Evolutionary conservation across 352 stramenopile species (phyloP), one percentile per base, ranked within the genome.

Genomic region (Blastocystis sp.): DNA sequence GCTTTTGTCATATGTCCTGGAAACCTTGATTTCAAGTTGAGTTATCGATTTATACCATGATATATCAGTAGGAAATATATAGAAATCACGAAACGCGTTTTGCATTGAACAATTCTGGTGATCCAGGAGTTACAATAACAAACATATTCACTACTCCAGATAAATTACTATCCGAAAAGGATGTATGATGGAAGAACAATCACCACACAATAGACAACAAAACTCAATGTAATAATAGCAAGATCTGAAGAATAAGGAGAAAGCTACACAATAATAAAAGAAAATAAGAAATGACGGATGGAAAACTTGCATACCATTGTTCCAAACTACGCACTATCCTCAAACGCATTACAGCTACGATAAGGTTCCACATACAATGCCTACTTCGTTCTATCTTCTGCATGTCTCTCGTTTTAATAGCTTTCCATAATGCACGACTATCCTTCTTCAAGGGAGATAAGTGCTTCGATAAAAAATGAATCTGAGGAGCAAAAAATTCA

Each of bases 1-100:
- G 77, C 77, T 24, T 78, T 87, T 9, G 77, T 78, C 77, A 87
- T 87, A 29, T 87, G 77, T 19, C 77, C 77, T 3, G 77, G 77
- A 77, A 87, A 87, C 77, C 77, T 87, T 43, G 16, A 16, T 7
- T 14, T 86, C 21, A 87, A 39, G 12, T 19, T 11, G 37, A 29
- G 4, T 0, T 52, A 0, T 21, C 14, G 2, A 4, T 14, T 46
- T n/a, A 0, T 83, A 83, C 71, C 71, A 83, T 35, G 42, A n/a
- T 7, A 83, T 83, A 65, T 83, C 71, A 67, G 14, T 66, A 54
- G 71, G 27, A 51, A 83, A 83, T 11, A 83, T 63, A 35, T 65
- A 83, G 24, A 12, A 52, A 32, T 65, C 51, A 19, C 71, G 71
- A 66, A 83, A 83, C 11, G 29, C 43, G 27, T 66, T 35, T 37